Evolutionary conservation across 2,329 filamentous ascomycete species (phyloP), one percentile per base, ranked within the genome.

Genomic region (Alternaria ethzedia): DNA sequence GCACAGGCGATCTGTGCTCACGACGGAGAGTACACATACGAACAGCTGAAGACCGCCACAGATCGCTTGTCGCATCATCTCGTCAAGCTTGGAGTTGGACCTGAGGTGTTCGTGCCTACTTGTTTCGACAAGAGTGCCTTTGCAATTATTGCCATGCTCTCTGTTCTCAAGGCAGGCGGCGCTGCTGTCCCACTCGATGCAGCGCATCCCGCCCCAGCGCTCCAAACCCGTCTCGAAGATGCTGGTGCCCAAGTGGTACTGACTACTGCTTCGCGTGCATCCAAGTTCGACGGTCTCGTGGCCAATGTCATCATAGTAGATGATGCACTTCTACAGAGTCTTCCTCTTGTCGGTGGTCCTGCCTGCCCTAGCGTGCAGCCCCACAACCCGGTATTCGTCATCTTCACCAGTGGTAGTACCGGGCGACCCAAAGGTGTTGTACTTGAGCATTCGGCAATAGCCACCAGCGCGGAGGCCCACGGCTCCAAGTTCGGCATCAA

Each of bases 241-340:
- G 78, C 79, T n/a, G 64, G 67, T 13, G 78, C 80, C 1, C 78
- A 80, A 26, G 72, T 83, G 21, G 81, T 81, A 1, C 67, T 84
- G 5, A 81, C 81, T 1, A 80, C 81, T 1, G 74, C 78, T 0
- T 60, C 71, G 15, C 78, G 78, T 17, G 75, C 78, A 4, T 76
- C 80, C 10, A 70, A 80, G 2, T 80, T 84, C 11, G 80, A 83
- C 52, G 79, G 79, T 36, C 76, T 77, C 3, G 79, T 82, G 4
- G 78, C 82, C 2, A 80, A 81, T 57, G 80, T 83, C 6, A 74
- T 69, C 58, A 64, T 73, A 20, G 69, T 79, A 21, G 71, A 77
- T 54, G 61, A 62, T 12, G 65, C 66, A 9, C 62, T 83, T 6
- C 70, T 83, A 5, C 75, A 82, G 5, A 73, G 76, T 25, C 70